A percentile compares a stretch with the other conserved stretches of the same genome.
Conservation (phyloP, 208 protist species). For the Trypanosoma theileri region DNA sequence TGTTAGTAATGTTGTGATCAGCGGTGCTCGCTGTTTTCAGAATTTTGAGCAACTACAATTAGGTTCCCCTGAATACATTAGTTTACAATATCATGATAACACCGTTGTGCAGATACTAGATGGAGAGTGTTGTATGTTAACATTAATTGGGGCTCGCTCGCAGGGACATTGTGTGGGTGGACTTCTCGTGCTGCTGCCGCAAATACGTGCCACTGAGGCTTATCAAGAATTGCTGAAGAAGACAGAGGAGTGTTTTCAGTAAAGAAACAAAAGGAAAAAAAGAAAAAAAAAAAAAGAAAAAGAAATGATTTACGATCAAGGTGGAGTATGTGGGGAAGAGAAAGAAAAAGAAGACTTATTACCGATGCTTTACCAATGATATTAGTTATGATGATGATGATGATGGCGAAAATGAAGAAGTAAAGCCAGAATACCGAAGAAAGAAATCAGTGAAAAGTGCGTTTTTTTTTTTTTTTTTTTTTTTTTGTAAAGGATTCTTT, state of each 20-base stretch:
- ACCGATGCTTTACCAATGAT: too few species aligned
- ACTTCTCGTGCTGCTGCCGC: slow-evolving; percentile 66
- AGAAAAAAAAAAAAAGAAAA: too few species aligned
- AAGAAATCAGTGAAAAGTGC: too few species aligned
- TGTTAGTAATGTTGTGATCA: slow-evolving; percentile 84
- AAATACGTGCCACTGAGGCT: slow-evolving; percentile 43
- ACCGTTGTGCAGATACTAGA: slow-evolving; percentile 79
- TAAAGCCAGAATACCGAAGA: too few species aligned
- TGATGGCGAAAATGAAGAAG: too few species aligned
- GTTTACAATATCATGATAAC: slow-evolving; percentile 81
- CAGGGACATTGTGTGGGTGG: slow-evolving; percentile 78
- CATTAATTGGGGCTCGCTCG: slow-evolving; percentile 76
- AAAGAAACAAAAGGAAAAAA: not conserved
- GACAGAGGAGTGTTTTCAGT: slow-evolving; percentile 32
- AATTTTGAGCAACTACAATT: slow-evolving; percentile 79
- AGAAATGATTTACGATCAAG: too few species aligned
- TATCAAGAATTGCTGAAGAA: slow-evolving; percentile 30
- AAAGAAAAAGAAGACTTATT: too few species aligned
- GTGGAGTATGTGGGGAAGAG: too few species aligned
- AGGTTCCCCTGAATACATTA: slow-evolving; percentile 66
- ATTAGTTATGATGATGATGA: too few species aligned
- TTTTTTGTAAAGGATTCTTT: too few species aligned
- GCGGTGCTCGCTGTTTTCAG: slow-evolving; percentile 73
- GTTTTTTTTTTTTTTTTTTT: too few species aligned
- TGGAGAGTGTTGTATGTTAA: slow-evolving; percentile 51